A percentile compares a stretch with the other conserved stretches of the same genome.
Conservation (phyloP, 2,329 filamentous ascomycete species). For the Pseudogymnoascus sp. region DNA sequence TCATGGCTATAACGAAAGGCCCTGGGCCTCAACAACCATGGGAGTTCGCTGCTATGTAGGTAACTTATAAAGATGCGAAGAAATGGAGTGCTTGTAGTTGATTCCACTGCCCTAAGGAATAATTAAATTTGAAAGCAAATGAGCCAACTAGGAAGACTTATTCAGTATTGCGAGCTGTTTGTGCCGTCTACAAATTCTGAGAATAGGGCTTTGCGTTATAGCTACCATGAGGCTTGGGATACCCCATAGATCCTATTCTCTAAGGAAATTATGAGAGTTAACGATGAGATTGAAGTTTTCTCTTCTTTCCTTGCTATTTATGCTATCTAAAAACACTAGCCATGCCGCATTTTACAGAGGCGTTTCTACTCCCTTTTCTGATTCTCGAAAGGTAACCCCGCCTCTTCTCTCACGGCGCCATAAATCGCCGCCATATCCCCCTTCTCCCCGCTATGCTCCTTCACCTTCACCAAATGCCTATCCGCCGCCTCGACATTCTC, state of each 20-base stretch:
- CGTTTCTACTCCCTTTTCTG: conserved; percentile 22
- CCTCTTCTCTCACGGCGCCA: conserved; percentile 66
- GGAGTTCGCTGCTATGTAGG: not conserved
- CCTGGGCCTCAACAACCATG: not conserved
- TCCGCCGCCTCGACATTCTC: conserved; percentile 59
- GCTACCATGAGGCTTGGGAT: not conserved
- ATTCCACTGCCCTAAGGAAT: not conserved
- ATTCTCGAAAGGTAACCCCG: conserved; percentile 67
- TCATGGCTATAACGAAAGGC: too few species aligned
- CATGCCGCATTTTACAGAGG: not conserved
- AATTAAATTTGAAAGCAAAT: not conserved
- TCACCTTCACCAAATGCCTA: conserved; percentile 58
- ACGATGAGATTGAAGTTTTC: too few species aligned
- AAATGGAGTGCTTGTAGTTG: not conserved
- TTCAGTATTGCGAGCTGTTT: not conserved
- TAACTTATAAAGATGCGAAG: not conserved
- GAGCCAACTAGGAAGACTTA: not conserved
- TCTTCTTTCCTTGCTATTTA: too few species aligned
- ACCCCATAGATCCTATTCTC: too few species aligned
- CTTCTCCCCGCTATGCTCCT: conserved; percentile 57
- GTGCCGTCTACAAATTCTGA: not conserved
- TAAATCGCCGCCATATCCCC: conserved; percentile 80
- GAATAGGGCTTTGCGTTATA: not conserved
- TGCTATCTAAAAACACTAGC: too few species aligned
- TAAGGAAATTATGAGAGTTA: too few species aligned